A percentile compares a stretch with the other conserved stretches of the same genome.
phyloP scores from a whole-genome alignment of 768 basidiomycete species.

The Russula griseocarnosa region DNA sequence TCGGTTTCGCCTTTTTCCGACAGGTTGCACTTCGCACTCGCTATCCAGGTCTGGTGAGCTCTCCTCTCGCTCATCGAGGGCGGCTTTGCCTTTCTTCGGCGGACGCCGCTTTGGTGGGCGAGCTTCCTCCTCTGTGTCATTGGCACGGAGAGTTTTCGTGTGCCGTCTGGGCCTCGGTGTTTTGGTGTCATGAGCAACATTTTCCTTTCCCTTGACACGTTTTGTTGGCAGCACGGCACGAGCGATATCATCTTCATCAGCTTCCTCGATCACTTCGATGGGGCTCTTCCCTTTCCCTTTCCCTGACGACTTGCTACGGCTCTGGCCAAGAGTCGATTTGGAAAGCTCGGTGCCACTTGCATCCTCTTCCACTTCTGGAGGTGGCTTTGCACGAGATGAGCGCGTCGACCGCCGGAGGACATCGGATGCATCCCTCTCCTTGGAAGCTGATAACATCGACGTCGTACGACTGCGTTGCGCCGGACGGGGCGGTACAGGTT shows the following conservation, averaged over 20 bases:
- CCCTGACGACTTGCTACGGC: conserved; percentile 30
- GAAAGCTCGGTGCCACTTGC: conserved; percentile 32
- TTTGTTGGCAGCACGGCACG: conserved; percentile 30
- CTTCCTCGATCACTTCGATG: conserved; percentile 33
- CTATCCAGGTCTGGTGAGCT: conserved; percentile 10
- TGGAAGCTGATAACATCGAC: conserved; percentile 2
- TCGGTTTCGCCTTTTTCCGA: conserved; percentile 6
- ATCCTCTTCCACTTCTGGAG: conserved; percentile 26
- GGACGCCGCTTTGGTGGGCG: conserved; percentile 18
- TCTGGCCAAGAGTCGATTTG: conserved; percentile 28
- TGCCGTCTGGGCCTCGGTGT: conserved; percentile 14
- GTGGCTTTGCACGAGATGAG: conserved; percentile 19
- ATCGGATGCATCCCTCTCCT: conserved; percentile 17
- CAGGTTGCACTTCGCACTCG: conserved; percentile 12
- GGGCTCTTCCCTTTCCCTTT: conserved; percentile 30
- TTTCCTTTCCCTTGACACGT: conserved; percentile 34
- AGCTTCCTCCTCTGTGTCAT: conserved; percentile 27
- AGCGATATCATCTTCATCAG: conserved; percentile 32
- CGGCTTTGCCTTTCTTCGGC: conserved; percentile 14
- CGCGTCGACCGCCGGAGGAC: conserved; percentile 28
- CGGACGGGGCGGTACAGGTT: conserved; percentile 15
- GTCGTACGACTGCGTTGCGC: conserved; percentile 21
- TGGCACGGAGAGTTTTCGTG: conserved; percentile 19
- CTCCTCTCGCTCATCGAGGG: conserved; percentile 18
- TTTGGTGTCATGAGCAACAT: conserved; percentile 15